Evolutionary conservation across 768 basidiomycete genomes (phyloP).

Genomic region (Solioccasus polychromus): DNA sequence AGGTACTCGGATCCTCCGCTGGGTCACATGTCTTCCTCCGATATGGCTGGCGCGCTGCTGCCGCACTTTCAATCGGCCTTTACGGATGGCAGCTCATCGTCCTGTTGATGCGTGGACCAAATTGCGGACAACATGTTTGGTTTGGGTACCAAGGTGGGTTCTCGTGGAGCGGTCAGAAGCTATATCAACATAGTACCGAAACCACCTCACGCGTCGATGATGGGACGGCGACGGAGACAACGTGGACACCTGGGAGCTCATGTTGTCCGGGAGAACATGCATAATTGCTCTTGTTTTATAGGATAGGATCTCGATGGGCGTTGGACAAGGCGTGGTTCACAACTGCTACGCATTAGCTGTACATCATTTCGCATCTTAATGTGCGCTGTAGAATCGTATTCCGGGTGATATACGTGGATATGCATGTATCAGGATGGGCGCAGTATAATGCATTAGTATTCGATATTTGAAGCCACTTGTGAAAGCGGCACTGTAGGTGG

Average conservation of each 20-base stretch:
- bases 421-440: not conserved
- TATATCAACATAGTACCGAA: not conserved
- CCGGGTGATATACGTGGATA: not conserved
- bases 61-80: constrained; percentile 33
- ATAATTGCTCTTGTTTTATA: not conserved
- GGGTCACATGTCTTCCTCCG: constrained; percentile 41
- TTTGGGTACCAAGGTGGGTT: constrained; percentile 63
- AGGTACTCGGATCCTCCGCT: constrained; percentile 42
- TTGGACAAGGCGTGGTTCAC: too few relatives aligned
- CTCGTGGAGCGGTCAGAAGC: not conserved
- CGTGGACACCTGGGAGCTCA: constrained; percentile 2
- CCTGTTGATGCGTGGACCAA: constrained; percentile 38
- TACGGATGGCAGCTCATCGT: constrained; percentile 34
- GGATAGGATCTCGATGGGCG: too few relatives aligned
- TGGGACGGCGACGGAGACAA: not conserved
- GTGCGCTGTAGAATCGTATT: not conserved
- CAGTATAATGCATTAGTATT: too few relatives aligned
- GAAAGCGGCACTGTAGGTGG: too few relatives aligned
- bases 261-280: constrained; percentile 5
- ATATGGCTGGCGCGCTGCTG: constrained; percentile 38
- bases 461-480: too few relatives aligned
- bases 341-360: not conserved
- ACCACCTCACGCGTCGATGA: not conserved
- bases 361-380: not conserved
- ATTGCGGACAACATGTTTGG: constrained; percentile 42